Conservation (phyloP, 306 rosid species). For the Corylus avellana region DNA sequence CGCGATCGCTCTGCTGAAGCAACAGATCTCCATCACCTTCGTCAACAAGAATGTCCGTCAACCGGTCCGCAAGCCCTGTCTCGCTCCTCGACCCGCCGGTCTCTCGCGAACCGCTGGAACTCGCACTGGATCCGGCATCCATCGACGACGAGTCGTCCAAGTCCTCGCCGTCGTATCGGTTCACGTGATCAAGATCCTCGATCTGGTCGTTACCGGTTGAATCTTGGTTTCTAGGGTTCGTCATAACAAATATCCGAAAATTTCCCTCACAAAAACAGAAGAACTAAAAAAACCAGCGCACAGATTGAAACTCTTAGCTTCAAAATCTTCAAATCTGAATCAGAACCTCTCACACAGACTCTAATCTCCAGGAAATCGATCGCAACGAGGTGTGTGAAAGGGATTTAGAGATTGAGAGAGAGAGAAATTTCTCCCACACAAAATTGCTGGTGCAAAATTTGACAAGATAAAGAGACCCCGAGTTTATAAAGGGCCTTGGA, state of each 20-base stretch:
- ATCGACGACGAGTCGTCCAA: slow-evolving; percentile 45
- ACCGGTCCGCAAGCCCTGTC: slow-evolving; percentile 68
- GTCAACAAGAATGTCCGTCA: slow-evolving; percentile 71
- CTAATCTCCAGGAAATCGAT: background rate
- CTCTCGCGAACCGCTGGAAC: slow-evolving; percentile 26
- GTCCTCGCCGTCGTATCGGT: slow-evolving; percentile 42
- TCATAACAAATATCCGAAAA: background rate
- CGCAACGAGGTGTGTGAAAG: background rate
- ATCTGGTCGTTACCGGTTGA: slow-evolving; percentile 26
- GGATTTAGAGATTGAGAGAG: slow-evolving; percentile 3
- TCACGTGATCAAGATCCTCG: slow-evolving; percentile 34
- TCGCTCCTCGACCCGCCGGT: slow-evolving; percentile 47
- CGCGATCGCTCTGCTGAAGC: slow-evolving; percentile 73
- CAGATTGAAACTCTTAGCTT: background rate
- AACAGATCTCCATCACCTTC: slow-evolving; percentile 82
- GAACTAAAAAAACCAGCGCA: background rate
- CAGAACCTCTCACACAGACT: background rate
- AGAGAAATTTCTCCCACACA: slow-evolving; percentile 18
- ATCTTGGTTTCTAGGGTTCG: slow-evolving; percentile 50
- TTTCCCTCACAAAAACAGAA: background rate
- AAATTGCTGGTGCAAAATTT: background rate
- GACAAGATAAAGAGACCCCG: background rate
- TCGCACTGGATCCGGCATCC: slow-evolving; percentile 39
- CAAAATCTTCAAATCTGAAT: background rate
- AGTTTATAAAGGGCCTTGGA: background rate